A percentile compares a stretch with the other conserved stretches of the same genome.
These are phyloP conservation scores for Cladosporium sp. DNA, from an alignment of 2,329 filamentous ascomycete genomes.

Conservation along the genomic window DNA sequence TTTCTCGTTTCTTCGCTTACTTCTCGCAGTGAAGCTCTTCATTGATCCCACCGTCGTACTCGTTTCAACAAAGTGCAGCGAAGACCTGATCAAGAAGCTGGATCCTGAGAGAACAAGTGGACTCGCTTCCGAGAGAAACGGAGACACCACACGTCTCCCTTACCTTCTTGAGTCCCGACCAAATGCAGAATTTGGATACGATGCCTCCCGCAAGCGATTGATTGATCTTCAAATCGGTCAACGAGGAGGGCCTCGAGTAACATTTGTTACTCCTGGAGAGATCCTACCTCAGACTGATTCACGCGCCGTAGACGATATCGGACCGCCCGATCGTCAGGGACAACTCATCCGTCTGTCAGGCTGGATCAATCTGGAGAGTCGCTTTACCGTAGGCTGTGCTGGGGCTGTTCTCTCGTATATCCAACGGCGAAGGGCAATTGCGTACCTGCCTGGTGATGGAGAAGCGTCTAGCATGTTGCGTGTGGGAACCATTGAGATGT, in stretches of 20 bases:
- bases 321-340: constrained; percentile 47
- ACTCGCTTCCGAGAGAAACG: constrained; percentile 19
- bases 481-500: constrained; percentile 64
- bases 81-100: constrained; percentile 40
- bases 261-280: constrained; percentile 58
- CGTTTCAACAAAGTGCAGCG: constrained; percentile 50
- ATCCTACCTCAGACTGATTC: constrained; percentile 26
- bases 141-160: constrained; percentile 47
- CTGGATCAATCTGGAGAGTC: constrained; percentile 67
- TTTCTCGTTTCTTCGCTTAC: constrained; percentile 14
- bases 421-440: constrained; percentile 58
- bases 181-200: constrained; percentile 65
- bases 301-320: constrained; percentile 37
- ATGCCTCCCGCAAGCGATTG: constrained; percentile 61
- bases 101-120: constrained; percentile 35
- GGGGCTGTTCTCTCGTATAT: constrained; percentile 81
- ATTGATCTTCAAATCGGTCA: constrained; percentile 51
- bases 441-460: constrained; percentile 56
- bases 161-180: constrained; percentile 63
- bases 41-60: constrained; percentile 57
- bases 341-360: constrained; percentile 63
- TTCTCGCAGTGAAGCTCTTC: constrained; percentile 50
- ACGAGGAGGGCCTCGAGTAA: constrained; percentile 42
- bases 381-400: constrained; percentile 70
- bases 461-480: constrained; percentile 51